Base-by-base conservation (phyloP, 2,329 filamentous ascomycete genomes). In the Trichoderma cornu-damae region DNA sequence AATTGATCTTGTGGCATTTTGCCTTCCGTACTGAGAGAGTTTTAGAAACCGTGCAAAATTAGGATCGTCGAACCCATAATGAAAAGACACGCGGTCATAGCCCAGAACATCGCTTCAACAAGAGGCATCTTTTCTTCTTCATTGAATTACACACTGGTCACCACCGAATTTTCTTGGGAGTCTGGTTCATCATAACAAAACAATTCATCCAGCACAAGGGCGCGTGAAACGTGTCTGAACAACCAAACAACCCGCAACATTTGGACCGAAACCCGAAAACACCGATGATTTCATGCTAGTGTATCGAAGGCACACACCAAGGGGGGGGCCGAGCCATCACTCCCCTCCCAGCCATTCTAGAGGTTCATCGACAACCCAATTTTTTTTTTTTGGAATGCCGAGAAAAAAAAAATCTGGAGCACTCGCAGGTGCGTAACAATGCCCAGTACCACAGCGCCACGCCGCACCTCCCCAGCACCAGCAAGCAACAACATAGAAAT, bases 211-310 rank as follows among this genome's bases (percentile, higher is more conserved):
- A 47, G 28, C 42, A 55, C 42, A 35, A 16, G 30, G 28, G 24
- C 35, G 47, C 47, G 9, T 50, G 32, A 42, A 42, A 42, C 28
- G 28, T 40, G 32, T 18, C 57, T 26, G 38, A 30, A 42, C 47
- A 28, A 37, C 42, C 43, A 38, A 59, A 47, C 6, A 55, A 11
- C 22, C 49, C 32, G 24, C 43, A 56, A n/a, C 40, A 38, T 46
- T 67, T 70, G 69, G 70, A 70, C 70, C 68, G 69, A 69, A 72
- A 68, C 69, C 71, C 69, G 58, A 60, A 72, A 72, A 73, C 70
- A 72, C 70, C 72, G 67, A 72, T 73, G 67, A 68, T 71, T 72
- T 73, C 71, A 73, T 73, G 71, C 71, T 72, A 71, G 68, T 70
- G 69, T 71, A 70, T 69, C 59, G 65, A 66, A 66, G 64, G 65